These are phyloP conservation scores for Fonsecaea erecta DNA, from an alignment of 2,329 filamentous ascomycete genomes.

Conservation along the genomic window DNA sequence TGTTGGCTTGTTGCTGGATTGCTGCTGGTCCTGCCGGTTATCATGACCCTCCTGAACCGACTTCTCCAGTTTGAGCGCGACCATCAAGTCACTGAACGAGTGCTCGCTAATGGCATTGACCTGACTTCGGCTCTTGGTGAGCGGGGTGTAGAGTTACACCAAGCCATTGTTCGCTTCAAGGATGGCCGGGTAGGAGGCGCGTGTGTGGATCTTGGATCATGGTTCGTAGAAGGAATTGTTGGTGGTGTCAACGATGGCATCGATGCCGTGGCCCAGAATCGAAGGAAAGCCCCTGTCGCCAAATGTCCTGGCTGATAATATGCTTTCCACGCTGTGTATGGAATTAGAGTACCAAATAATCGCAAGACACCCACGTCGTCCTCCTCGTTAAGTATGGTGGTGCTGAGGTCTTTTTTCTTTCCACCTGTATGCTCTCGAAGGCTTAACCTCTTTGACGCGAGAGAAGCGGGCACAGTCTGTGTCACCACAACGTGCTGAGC, in stretches of 20 bases:
- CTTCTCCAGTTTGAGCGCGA: conserved; percentile 64
- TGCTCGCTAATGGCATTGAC: conserved; percentile 58
- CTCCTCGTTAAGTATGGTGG: background rate
- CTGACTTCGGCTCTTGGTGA: conserved; percentile 61
- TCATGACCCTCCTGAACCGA: conserved; percentile 30
- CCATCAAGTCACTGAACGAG: conserved; percentile 66
- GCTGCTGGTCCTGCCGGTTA: conserved; percentile 27
- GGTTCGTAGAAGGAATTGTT: conserved; percentile 67
- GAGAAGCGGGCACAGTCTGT: background rate
- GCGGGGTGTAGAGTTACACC: conserved; percentile 57
- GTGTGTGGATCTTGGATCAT: conserved; percentile 61
- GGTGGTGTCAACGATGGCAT: conserved; percentile 69
- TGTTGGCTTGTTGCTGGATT: conserved; percentile 32
- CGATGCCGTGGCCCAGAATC: conserved; percentile 27
- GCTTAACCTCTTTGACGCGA: background rate
- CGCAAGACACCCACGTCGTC: background rate
- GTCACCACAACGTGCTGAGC: background rate
- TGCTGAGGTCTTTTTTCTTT: background rate
- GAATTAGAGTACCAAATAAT: background rate
- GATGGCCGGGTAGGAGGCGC: conserved; percentile 67
- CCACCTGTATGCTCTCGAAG: background rate
- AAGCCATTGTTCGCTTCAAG: conserved; percentile 63
- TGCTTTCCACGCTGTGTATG: background rate
- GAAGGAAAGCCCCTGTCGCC: conserved; percentile 57
- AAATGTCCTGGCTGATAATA: background rate